Conservation (phyloP, 345 rosid genomes). For the Isatis tinctoria region DNA sequence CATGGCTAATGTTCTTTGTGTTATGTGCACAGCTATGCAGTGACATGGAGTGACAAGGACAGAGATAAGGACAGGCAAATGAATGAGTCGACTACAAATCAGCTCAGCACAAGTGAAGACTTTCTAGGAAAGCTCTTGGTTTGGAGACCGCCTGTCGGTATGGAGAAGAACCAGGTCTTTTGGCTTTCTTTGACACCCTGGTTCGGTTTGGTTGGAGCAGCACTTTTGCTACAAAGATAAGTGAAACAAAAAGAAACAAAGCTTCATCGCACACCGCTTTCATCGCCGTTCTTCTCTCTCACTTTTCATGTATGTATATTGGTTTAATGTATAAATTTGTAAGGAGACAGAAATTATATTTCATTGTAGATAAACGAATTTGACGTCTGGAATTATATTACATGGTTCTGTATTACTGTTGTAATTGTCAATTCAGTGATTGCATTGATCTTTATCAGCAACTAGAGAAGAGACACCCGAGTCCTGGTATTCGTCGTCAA, state of each 20-base stretch:
- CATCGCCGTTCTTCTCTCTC: neutral
- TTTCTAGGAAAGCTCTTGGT: conserved; percentile 64
- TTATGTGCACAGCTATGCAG: conserved; percentile 67
- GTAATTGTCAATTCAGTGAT: too few species aligned
- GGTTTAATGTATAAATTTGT: conserved; percentile 16
- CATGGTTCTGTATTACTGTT: too few species aligned
- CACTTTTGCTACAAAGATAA: conserved; percentile 68
- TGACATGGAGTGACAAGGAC: conserved; percentile 76
- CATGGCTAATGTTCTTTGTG: neutral
- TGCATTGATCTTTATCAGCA: too few species aligned
- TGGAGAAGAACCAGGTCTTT: conserved; percentile 60
- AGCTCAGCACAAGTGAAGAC: conserved; percentile 62
- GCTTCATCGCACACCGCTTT: too few species aligned
- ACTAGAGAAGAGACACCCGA: too few species aligned
- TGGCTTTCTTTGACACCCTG: conserved; percentile 78
- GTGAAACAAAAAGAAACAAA: neutral
- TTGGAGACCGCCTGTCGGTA: conserved; percentile 72
- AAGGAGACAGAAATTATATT: too few species aligned
- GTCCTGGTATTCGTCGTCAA: too few species aligned
- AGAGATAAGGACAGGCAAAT: conserved; percentile 50
- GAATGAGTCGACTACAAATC: conserved; percentile 58
- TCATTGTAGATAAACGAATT: too few species aligned
- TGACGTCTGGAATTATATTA: too few species aligned
- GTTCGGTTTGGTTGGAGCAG: conserved; percentile 88
- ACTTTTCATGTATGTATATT: conserved; percentile 19